A percentile compares a stretch with the other conserved stretches of the same genome.
These are phyloP conservation scores for Penicillium polonicum DNA, from an alignment of 2,329 filamentous ascomycete species.

Conservation along the genomic window DNA sequence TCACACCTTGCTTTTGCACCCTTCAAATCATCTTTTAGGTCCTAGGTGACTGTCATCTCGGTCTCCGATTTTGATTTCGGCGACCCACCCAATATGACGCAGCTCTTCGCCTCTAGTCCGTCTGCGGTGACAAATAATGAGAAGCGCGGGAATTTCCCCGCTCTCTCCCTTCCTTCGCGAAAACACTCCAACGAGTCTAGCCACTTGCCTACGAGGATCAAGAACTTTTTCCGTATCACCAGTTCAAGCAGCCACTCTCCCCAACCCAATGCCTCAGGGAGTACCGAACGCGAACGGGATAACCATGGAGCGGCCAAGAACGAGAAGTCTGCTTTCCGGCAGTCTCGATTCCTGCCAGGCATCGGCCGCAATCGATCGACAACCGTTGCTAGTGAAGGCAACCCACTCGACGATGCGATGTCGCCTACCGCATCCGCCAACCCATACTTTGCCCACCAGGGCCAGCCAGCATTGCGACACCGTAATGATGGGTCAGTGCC, in stretches of 20 bases:
- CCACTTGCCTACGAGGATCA: constrained; percentile 63
- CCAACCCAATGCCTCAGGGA: constrained; percentile 33
- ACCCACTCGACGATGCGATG: constrained; percentile 80
- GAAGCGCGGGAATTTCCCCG: constrained; percentile 48
- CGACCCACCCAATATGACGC: constrained; percentile 38
- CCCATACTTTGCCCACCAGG: constrained; percentile 96
- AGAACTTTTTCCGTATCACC: constrained; percentile 68
- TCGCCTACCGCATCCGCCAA: constrained; percentile 94
- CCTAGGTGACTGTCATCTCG: neutral
- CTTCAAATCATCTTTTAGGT: constrained; percentile 6
- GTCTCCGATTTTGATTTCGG: constrained; percentile 1
- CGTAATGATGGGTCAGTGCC: constrained; percentile 93
- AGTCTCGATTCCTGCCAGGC: constrained; percentile 84
- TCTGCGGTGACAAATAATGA: constrained; percentile 43
- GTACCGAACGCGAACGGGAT: constrained; percentile 38
- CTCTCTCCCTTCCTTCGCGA: constrained; percentile 46
- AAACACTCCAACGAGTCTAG: constrained; percentile 44
- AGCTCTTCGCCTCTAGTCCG: constrained; percentile 43
- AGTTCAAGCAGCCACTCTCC: constrained; percentile 50
- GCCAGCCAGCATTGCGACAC: constrained; percentile 86
- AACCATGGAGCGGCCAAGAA: constrained; percentile 52
- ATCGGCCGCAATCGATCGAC: constrained; percentile 85
- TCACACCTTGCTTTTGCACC: constrained; percentile 12
- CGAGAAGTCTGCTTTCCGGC: constrained; percentile 71
- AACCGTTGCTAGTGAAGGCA: constrained; percentile 89